Conservation (phyloP, 2,329 filamentous ascomycete species). For the Ascochyta viciae-villosae region DNA sequence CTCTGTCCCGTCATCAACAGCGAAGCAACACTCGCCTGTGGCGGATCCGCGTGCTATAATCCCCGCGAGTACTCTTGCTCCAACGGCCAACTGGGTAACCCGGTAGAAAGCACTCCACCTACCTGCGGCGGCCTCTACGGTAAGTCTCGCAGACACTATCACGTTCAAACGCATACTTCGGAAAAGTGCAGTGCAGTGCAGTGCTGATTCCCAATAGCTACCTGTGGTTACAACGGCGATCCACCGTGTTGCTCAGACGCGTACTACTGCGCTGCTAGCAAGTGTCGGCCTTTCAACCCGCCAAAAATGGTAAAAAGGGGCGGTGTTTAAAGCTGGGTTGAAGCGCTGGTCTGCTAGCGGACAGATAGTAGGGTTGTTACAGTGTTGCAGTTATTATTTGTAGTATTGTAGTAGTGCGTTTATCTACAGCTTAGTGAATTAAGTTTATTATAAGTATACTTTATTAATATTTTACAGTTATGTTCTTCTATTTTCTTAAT, state of each 20-base stretch:
- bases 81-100: conserved; percentile 3
- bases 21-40: conserved; percentile 42
- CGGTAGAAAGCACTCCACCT: background rate
- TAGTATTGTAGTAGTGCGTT: too few species aligned
- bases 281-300: conserved; percentile 3
- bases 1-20: conserved; percentile 48
- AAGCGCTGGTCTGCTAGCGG: too few species aligned
- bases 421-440: too few species aligned
- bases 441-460: too few species aligned
- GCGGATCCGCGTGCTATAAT: conserved; percentile 46
- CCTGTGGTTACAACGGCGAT: conserved; percentile 2
- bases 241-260: background rate
- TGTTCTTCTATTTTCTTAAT: too few species aligned
- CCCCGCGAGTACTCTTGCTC: conserved; percentile 36
- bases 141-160: background rate
- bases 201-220: background rate
- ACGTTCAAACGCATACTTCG: too few species aligned
- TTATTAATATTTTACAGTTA: too few species aligned
- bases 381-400: too few species aligned
- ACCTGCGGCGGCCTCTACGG: conserved; percentile 3
- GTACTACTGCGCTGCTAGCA: conserved; percentile 7
- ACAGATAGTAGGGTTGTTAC: too few species aligned
- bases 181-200: too few species aligned
- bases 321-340: too few species aligned
- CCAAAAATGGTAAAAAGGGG: conserved; percentile 4